A percentile compares a stretch with the other conserved stretches of the same genome.
These are phyloP conservation scores for Coniosporium apollinis DNA, from an alignment of 495 filamentous ascomycete genomes.

Conservation along the genomic window DNA sequence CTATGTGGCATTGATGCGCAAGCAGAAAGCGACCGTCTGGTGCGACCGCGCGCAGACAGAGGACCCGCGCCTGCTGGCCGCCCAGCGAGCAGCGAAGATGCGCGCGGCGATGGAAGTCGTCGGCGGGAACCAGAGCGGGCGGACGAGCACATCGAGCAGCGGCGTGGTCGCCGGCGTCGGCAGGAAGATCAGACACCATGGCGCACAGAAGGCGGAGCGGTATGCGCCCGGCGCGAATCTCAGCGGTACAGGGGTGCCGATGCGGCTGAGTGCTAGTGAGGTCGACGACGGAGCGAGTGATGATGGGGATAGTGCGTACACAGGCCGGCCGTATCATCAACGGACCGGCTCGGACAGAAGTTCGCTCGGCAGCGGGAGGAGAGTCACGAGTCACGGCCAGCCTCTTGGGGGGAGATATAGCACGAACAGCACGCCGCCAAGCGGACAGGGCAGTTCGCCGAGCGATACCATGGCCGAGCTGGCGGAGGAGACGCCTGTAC, in stretches of 20 bases:
- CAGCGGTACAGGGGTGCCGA: constrained; percentile 59
- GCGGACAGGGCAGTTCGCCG: constrained; percentile 17
- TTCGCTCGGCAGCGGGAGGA: constrained; percentile 43
- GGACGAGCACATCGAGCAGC: constrained; percentile 11
- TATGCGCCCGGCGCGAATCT: constrained; percentile 54
- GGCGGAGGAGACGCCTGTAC: constrained; percentile 36
- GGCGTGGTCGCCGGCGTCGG: constrained; percentile 20
- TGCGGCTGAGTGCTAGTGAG: constrained; percentile 84
- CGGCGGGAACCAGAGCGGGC: constrained; percentile 25
- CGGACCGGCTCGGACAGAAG: constrained; percentile 66
- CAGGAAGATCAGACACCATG: constrained; percentile 66
- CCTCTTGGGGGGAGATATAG: constrained; percentile 33
- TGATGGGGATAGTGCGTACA: constrained; percentile 42
- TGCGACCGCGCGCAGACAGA: constrained; percentile 89
- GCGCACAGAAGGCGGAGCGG: constrained; percentile 49
- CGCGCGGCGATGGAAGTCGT: constrained; percentile 68
- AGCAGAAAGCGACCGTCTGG: constrained; percentile 97
- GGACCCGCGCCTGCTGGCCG: constrained; percentile 66
- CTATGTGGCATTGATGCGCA: constrained; percentile 87
- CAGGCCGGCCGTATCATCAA: constrained; percentile 41
- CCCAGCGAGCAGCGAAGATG: constrained; percentile 68
- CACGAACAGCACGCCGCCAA: constrained; percentile 47
- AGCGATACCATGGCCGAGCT: constrained; percentile 33
- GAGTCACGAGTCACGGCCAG: constrained; percentile 8
- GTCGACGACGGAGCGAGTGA: constrained; percentile 69